These are phyloP conservation scores for Mrakiaceae sp. DNA, from an alignment of 1,284 basidiomycete species.

Conservation along the genomic window DNA sequence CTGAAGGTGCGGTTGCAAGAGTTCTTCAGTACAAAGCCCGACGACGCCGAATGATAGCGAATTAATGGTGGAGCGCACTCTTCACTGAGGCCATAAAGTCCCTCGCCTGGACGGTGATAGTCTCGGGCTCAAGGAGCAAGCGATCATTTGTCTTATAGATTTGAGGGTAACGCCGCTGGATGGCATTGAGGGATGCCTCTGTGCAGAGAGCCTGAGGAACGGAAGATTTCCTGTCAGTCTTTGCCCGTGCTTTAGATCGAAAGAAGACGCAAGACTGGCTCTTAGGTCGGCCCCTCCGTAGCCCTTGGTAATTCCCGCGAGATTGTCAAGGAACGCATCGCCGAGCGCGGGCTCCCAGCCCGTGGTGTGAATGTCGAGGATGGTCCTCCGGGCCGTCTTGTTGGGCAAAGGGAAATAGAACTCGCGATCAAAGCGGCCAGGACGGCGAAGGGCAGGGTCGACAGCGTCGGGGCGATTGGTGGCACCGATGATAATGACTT, in stretches of 20 bases:
- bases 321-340: constrained; percentile 49
- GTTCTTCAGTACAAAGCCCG: background rate
- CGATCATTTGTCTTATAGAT: constrained; percentile 90
- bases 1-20: constrained; percentile 35
- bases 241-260: no score
- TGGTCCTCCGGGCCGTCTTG: constrained; percentile 72
- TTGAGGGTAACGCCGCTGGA: constrained; percentile 92
- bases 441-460: constrained; percentile 86
- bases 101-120: constrained; percentile 71
- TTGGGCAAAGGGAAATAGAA: constrained; percentile 95
- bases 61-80: constrained; percentile 45
- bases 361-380: constrained; percentile 81
- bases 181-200: constrained; percentile 91
- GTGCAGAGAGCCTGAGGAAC: constrained; percentile 70
- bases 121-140: constrained; percentile 71
- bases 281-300: constrained; percentile 95
- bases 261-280: constrained; percentile 42
- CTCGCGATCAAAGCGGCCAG: constrained; percentile 93
- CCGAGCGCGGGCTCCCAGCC: constrained; percentile 79
- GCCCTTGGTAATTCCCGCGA: constrained; percentile 88
- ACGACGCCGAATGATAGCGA: background rate
- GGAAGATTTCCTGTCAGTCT: background rate
- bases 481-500: constrained; percentile 96
- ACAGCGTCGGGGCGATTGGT: constrained; percentile 96
- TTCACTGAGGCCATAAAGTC: constrained; percentile 98